A percentile compares a stretch with the other conserved stretches of the same genome.
These are phyloP conservation scores for Hyphopichia khmerensis DNA, from an alignment of 1,139 yeast genomes.

Conservation along the genomic window DNA sequence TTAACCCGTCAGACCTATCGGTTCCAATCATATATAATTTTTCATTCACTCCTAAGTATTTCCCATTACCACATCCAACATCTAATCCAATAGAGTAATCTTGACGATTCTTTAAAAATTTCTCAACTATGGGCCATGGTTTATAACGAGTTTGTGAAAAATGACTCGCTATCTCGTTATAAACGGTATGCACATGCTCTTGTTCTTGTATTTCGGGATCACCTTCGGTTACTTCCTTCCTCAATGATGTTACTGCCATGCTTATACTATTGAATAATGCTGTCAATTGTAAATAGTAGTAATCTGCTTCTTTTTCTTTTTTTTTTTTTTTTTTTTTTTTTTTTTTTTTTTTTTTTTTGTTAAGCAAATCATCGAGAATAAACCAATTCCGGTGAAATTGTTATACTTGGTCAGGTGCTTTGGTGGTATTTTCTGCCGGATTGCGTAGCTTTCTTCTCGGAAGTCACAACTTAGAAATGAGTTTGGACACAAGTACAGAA, in stretches of 20 bases:
- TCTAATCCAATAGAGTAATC: constrained; percentile 53
- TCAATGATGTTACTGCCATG: constrained; percentile 33
- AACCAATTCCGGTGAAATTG: no score
- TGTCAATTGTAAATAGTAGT: background rate
- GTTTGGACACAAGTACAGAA: no score
- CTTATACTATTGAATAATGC: background rate
- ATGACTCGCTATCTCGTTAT: constrained; percentile 88
- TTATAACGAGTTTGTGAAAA: constrained; percentile 91
- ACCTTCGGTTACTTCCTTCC: constrained; percentile 20
- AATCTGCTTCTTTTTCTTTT: background rate
- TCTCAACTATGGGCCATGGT: constrained; percentile 96
- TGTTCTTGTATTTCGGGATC: constrained; percentile 65
- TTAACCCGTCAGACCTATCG: constrained; percentile 78
- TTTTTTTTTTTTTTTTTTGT: no score
- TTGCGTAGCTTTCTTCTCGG: no score
- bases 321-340: no score
- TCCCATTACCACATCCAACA: constrained; percentile 97
- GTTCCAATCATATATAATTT: constrained; percentile 74
- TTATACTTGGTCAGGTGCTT: no score
- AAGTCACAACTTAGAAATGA: no score
- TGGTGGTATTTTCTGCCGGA: no score
- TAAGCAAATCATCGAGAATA: no score
- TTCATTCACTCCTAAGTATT: constrained; percentile 72
- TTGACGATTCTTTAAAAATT: constrained; percentile 47
- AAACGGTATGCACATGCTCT: constrained; percentile 81